A percentile compares a stretch with the other conserved stretches of the same genome.
Conservation (phyloP, 108 stramenopile genomes). For the Cyclotella cryptica region DNA sequence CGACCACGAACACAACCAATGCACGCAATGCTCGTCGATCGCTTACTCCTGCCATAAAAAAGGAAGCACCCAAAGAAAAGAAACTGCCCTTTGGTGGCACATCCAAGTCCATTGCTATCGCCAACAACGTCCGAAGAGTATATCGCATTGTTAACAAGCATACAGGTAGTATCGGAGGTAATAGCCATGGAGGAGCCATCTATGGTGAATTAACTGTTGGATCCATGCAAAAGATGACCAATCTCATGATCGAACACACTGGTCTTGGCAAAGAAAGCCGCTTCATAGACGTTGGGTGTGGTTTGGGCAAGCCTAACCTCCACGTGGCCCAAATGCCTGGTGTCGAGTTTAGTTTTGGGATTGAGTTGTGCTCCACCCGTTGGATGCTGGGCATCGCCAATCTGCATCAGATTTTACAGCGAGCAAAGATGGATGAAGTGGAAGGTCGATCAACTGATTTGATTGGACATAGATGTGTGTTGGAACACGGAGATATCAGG, state of each 20-base stretch:
- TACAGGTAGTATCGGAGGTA: conserved; percentile 92
- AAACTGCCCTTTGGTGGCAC: conserved; percentile 15
- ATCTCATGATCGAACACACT: conserved; percentile 83
- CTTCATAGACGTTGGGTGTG: conserved; percentile 98
- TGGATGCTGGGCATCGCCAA: conserved; percentile 86
- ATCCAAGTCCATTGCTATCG: conserved; percentile 42
- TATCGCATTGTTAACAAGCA: conserved; percentile 74
- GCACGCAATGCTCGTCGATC: conserved; percentile 1
- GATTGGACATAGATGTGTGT: conserved; percentile 60
- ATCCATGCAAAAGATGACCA: conserved; percentile 90
- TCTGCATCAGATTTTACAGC: conserved; percentile 66
- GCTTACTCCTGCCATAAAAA: not conserved
- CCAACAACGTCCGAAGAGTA: conserved; percentile 56
- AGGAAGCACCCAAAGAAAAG: conserved; percentile 5
- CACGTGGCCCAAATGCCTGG: conserved; percentile 93
- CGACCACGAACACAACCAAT: not conserved
- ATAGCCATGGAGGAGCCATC: conserved; percentile 90
- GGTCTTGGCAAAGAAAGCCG: conserved; percentile 72
- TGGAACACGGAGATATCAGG: conserved; percentile 88
- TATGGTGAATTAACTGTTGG: conserved; percentile 94
- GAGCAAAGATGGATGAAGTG: conserved; percentile 30
- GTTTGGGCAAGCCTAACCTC: conserved; percentile 97
- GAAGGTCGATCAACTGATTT: not conserved
- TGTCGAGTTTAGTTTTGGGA: conserved; percentile 89
- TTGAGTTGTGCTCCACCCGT: conserved; percentile 90